Percentiles rank a stretch among this genome's conserved stretches.
phyloP scores from a whole-genome alignment of 768 basidiomycete species.

The Pisolithus sp. region DNA sequence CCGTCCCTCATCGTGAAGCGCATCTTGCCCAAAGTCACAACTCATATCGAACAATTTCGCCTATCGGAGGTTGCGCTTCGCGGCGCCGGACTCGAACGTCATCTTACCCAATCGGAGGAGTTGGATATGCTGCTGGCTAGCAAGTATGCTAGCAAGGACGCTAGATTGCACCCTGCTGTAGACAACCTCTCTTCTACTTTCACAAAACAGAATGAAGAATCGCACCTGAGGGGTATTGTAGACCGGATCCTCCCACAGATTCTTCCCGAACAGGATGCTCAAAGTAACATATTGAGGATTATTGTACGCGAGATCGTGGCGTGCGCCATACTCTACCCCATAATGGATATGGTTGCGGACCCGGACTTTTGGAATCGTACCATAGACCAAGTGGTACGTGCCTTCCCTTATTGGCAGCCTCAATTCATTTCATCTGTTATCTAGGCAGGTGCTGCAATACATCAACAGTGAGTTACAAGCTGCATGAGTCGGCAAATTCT shows the following conservation, averaged over 20 bases:
- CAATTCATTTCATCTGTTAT: constrained; percentile 5
- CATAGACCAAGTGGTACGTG: constrained; percentile 84
- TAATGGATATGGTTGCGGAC: constrained; percentile 90
- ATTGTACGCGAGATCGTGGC: constrained; percentile 78
- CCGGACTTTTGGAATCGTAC: constrained; percentile 96
- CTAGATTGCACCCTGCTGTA: constrained; percentile 77
- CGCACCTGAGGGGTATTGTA: constrained; percentile 67
- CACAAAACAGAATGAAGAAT: constrained; percentile 85
- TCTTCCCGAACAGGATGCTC: constrained; percentile 69
- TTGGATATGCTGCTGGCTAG: constrained; percentile 81
- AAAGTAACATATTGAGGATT: constrained; percentile 63
- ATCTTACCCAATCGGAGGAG: constrained; percentile 84
- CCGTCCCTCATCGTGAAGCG: constrained; percentile 73
- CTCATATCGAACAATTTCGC: constrained; percentile 85
- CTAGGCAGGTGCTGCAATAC: constrained; percentile 63
- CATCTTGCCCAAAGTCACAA: constrained; percentile 82
- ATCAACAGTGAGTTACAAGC: constrained; percentile 46
- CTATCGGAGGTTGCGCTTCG: constrained; percentile 83
- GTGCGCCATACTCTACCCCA: constrained; percentile 75
- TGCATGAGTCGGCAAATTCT: constrained; percentile 1
- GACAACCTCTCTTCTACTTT: constrained; percentile 85
- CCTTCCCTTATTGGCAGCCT: constrained; percentile 1
- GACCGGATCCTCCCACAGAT: constrained; percentile 66
- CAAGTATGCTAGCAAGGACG: constrained; percentile 61
- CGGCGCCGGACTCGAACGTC: constrained; percentile 75